Evolutionary conservation across 2,329 filamentous ascomycete species (phyloP).

Genomic region (Bipolaris zeicola): DNA sequence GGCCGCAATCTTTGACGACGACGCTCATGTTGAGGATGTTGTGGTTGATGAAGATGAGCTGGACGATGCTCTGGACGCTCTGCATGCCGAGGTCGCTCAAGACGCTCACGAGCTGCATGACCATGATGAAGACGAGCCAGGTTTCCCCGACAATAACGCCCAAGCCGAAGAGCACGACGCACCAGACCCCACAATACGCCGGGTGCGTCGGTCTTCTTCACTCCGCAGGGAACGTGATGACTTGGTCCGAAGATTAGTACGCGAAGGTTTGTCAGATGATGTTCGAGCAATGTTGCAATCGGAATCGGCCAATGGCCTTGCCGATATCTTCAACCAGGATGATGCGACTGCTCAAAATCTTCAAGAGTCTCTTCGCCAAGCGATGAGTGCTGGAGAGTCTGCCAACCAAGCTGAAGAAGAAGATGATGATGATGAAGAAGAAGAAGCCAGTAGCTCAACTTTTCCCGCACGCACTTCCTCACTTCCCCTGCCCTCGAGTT

Average conservation of each 20-base stretch:
- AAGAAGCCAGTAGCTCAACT: conserved; percentile 9
- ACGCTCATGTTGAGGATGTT: conserved; percentile 20
- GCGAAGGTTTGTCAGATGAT: conserved; percentile 27
- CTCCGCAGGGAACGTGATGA: conserved; percentile 20
- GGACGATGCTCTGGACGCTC: conserved; percentile 9
- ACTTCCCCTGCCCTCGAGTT: conserved; percentile 10
- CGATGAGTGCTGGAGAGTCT: conserved; percentile 7
- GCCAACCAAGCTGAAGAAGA: conserved; percentile 10
- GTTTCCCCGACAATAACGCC: not conserved
- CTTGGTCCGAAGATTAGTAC: conserved; percentile 22
- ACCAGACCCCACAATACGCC: conserved; percentile 16
- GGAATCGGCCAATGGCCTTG: conserved; percentile 18
- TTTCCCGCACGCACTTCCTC: conserved; percentile 23
- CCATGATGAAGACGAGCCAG: not conserved
- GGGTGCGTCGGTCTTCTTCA: conserved; percentile 24
- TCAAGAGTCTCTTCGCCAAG: conserved; percentile 14
- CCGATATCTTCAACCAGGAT: conserved; percentile 9
- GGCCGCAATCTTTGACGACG: conserved; percentile 36
- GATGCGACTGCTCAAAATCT: not conserved
- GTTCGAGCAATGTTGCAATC: conserved; percentile 22
- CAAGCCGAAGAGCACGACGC: conserved; percentile 3
- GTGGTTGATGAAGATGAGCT: conserved; percentile 15
- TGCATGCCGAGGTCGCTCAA: conserved; percentile 8
- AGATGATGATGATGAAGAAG: not conserved
- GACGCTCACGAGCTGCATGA: conserved; percentile 2